Evolutionary conservation across 495 filamentous ascomycete species (phyloP).

Genomic region (Daldinia loculata): DNA sequence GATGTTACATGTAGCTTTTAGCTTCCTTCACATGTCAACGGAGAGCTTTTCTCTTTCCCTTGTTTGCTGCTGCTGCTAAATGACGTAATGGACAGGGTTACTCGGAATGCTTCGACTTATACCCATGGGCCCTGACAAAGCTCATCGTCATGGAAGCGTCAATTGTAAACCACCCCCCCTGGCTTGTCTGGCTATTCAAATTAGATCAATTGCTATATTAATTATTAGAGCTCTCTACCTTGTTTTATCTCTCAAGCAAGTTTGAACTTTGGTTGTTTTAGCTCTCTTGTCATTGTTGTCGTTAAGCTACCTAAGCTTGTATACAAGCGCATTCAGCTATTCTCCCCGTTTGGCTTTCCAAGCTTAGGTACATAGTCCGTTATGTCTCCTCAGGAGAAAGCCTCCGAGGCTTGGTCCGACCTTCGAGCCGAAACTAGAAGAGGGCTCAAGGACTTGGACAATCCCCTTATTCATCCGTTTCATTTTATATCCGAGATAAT

Average conservation of each 20-base stretch:
- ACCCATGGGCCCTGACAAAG: not conserved
- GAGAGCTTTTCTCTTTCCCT: not conserved
- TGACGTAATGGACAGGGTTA: slow-evolving; percentile 35
- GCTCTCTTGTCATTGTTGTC: not conserved
- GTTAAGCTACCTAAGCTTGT: not conserved
- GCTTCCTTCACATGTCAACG: slow-evolving; percentile 33
- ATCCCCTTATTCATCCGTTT: slow-evolving; percentile 55
- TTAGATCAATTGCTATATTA: not conserved
- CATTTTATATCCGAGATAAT: slow-evolving; percentile 70
- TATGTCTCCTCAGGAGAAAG: slow-evolving; percentile 19
- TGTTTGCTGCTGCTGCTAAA: not conserved
- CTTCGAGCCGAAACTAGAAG: slow-evolving; percentile 12
- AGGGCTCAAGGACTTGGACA: slow-evolving; percentile 24
- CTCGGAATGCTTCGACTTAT: not conserved
- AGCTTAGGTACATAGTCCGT: not conserved
- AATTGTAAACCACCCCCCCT: not conserved
- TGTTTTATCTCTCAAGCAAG: not conserved
- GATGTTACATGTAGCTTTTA: not conserved
- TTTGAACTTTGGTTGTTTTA: slow-evolving; percentile 6
- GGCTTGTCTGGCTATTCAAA: slow-evolving; percentile 6
- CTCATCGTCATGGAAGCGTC: slow-evolving; percentile 29
- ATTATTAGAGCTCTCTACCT: not conserved
- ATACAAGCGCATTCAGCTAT: not conserved
- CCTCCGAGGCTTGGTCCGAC: not conserved
- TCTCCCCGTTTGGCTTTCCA: not conserved